Evolutionary conservation across 495 filamentous ascomycete genomes (phyloP), one percentile per base, ranked within the genome.

Genomic region (Aspergillus biplanus): DNA sequence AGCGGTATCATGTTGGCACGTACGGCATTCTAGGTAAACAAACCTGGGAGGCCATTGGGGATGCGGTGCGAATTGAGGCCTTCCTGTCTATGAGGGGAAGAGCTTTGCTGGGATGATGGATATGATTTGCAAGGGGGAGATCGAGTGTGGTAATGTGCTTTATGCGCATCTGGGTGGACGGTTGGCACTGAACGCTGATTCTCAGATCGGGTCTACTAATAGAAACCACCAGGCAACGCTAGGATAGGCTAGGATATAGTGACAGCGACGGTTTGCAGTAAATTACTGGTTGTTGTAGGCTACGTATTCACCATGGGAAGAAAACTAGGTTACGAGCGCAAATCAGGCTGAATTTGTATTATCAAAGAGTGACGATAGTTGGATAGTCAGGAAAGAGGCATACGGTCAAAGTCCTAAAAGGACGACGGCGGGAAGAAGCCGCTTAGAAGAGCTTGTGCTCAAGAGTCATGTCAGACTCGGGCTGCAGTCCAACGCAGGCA

Each of bases 381-480:
- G 68, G 67, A 27, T 54, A 56, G 31, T n/a, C 21, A 34, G 11
- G 9, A 11, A 16, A 33, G 39, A 44, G 39, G 39, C n/a, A 13
- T 11, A 44, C 4, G 11, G 33, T 2, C 21, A 15, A n/a, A 11
- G 52, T 11, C n/a, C 12, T 18, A 44, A 12, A 15, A 16, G 15
- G 39, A 11, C 7, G 18, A 31, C 7, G 31, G 11, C 48, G n/a
- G n/a, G 21, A 54, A 49, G 1, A 7, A 52, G 12, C 15, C 11
- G 13, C 27, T 68, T 83, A 87, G 77, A 97, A 94, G 61, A 98
- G 85, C 89, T 98, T 99, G 83, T 99, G 95, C 86, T 99, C 95
- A 46, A 99, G 86, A 54, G 94, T 97, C 96, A 99, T 98, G 76
- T 99, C 95, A 54, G 89, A 95, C 86, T 99, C 95, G 27, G 96